phyloP scores from a whole-genome alignment of 306 rosid species.

The Vigna angularis region DNA sequence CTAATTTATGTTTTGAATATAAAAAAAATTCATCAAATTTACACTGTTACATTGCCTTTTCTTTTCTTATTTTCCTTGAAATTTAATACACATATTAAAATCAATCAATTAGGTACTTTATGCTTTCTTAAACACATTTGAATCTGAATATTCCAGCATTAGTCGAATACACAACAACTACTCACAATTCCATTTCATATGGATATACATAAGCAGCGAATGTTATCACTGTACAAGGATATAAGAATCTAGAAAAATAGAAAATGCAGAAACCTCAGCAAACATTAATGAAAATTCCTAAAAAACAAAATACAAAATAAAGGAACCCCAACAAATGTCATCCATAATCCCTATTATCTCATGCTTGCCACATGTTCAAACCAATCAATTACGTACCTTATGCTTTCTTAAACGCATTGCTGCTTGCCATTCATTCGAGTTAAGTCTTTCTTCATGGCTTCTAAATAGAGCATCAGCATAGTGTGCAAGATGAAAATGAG shows the following conservation, averaged over 20 bases:
- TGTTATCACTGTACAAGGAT: too few relatives aligned
- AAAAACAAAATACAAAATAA: too few relatives aligned
- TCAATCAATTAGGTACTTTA: slow-evolving; percentile 61
- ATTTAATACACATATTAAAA: not conserved
- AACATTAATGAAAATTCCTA: too few relatives aligned
- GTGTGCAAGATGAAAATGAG: slow-evolving; percentile 92
- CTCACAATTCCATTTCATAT: too few relatives aligned
- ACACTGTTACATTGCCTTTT: too few relatives aligned
- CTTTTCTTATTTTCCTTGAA: too few relatives aligned
- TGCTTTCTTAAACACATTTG: slow-evolving; percentile 76
- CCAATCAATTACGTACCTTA: slow-evolving; percentile 63
- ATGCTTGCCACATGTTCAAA: slow-evolving; percentile 6
- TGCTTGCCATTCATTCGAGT: slow-evolving; percentile 92
- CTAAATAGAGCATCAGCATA: slow-evolving; percentile 91
- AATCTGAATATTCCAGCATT: too few relatives aligned
- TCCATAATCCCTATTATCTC: slow-evolving; percentile 21
- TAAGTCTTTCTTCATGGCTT: slow-evolving; percentile 89
- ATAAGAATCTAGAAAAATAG: too few relatives aligned
- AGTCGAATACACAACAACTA: too few relatives aligned
- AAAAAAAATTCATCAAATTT: too few relatives aligned
- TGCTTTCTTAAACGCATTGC: slow-evolving; percentile 89
- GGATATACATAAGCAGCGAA: too few relatives aligned
- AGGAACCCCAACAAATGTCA: not conserved
- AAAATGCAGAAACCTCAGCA: not conserved
- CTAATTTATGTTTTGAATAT: too few relatives aligned